phyloP scores from a whole-genome alignment of 2,329 filamentous ascomycete species.

The Sporothrix protearum region DNA sequence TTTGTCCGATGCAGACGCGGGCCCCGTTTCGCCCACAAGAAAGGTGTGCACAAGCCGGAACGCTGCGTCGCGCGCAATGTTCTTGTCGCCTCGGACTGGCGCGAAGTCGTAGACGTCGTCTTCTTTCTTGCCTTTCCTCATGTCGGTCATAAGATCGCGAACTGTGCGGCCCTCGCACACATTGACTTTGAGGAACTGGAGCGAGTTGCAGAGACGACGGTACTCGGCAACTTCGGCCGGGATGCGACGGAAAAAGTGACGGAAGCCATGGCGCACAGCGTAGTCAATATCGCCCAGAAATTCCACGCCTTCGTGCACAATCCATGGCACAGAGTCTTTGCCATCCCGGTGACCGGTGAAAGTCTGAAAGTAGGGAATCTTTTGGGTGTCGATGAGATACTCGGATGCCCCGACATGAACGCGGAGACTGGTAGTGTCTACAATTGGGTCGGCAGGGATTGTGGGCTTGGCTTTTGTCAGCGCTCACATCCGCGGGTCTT shows the following conservation, averaged over 20 bases:
- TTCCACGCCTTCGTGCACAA: not conserved
- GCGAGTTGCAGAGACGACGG: not conserved
- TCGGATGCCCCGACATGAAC: not conserved
- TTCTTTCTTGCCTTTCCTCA: not conserved
- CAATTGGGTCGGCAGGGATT: not conserved
- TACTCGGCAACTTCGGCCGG: not conserved
- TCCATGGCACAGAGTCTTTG: not conserved
- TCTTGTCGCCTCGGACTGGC: not conserved
- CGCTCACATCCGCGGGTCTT: too few relatives aligned
- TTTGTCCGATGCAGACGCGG: too few relatives aligned
- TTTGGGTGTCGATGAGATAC: too few relatives aligned
- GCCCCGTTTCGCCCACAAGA: not conserved
- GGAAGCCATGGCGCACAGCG: not conserved
- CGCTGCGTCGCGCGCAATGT: not conserved
- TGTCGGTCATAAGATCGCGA: not conserved
- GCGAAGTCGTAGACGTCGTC: not conserved
- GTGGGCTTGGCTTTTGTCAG: not conserved
- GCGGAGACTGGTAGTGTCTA: not conserved
- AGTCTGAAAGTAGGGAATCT: too few relatives aligned
- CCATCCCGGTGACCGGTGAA: too few relatives aligned
- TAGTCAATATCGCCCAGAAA: not conserved
- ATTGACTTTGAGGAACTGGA: not conserved
- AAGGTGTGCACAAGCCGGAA: not conserved
- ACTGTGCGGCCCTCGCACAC: not conserved
- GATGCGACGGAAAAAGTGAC: not conserved